Evolutionary conservation across 2,329 filamentous ascomycete genomes (phyloP).

Genomic region (Nemania sp.): DNA sequence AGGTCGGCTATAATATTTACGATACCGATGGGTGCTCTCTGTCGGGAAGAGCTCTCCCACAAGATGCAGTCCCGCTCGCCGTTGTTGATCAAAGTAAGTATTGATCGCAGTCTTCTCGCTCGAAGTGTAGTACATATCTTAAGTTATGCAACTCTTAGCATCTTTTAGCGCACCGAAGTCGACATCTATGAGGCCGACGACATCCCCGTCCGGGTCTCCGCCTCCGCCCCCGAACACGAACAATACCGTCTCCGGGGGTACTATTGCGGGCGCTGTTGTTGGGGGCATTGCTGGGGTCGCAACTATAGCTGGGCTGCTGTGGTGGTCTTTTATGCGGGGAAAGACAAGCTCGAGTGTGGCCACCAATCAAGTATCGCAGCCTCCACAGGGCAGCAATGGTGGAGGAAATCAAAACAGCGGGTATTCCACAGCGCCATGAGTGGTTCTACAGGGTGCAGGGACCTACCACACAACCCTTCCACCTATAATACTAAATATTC

Average conservation of each 20-base stretch:
- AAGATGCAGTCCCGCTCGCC: slow-evolving; percentile 36
- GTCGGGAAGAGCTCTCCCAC: slow-evolving; percentile 32
- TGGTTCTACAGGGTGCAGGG: too few species aligned
- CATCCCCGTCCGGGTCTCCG: background rate
- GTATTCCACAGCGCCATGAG: slow-evolving; percentile 16
- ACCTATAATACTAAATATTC: too few species aligned
- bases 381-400: background rate
- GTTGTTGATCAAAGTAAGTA: slow-evolving; percentile 38
- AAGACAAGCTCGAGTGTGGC: slow-evolving; percentile 10
- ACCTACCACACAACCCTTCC: too few species aligned
- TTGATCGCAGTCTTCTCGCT: background rate
- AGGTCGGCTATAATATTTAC: slow-evolving; percentile 38
- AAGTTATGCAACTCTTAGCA: slow-evolving; percentile 15
- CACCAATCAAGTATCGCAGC: background rate
- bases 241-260: slow-evolving; percentile 9
- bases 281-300: slow-evolving; percentile 34
- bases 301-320: slow-evolving; percentile 30
- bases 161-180: slow-evolving; percentile 6
- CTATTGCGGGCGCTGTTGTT: slow-evolving; percentile 38
- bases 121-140: background rate
- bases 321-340: slow-evolving; percentile 31
- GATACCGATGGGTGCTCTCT: slow-evolving; percentile 36
- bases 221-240: slow-evolving; percentile 10
- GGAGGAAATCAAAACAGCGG: background rate
- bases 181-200: background rate